Conservation (phyloP, 2,329 filamentous ascomycete genomes). For the Elsinoe perseae region DNA sequence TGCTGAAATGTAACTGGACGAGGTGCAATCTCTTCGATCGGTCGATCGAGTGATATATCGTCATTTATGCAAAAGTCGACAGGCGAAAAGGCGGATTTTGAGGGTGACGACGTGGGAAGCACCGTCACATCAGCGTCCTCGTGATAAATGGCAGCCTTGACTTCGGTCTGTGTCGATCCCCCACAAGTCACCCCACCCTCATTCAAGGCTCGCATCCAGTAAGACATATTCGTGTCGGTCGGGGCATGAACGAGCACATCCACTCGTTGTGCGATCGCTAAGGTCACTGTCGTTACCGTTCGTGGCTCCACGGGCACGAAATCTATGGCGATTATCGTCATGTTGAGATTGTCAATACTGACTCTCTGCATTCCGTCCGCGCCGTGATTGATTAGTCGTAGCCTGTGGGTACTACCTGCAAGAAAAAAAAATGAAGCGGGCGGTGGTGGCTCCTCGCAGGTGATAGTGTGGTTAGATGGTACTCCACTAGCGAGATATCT, state of each 20-base stretch:
- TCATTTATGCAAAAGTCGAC: slow-evolving; percentile 20
- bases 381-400: slow-evolving; percentile 39
- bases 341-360: slow-evolving; percentile 51
- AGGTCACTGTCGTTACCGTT: slow-evolving; percentile 51
- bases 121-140: slow-evolving; percentile 24
- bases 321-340: slow-evolving; percentile 59
- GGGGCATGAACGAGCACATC: slow-evolving; percentile 41
- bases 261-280: slow-evolving; percentile 51
- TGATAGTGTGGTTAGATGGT: neutral
- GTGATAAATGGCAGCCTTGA: slow-evolving; percentile 31
- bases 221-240: slow-evolving; percentile 27
- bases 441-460: neutral
- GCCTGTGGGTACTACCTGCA: slow-evolving; percentile 31
- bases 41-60: slow-evolving; percentile 21
- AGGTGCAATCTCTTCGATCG: slow-evolving; percentile 20
- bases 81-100: slow-evolving; percentile 18
- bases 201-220: slow-evolving; percentile 32
- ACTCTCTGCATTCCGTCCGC: slow-evolving; percentile 30
- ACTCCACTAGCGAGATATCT: slow-evolving; percentile 18
- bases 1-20: slow-evolving; percentile 22
- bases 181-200: slow-evolving; percentile 20
- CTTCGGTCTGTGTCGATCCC: slow-evolving; percentile 23
- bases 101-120: slow-evolving; percentile 22
- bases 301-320: slow-evolving; percentile 58
- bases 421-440: slow-evolving; percentile 27